Percentiles rank a stretch among this genome's conserved stretches.
Conservation (phyloP, 2,329 filamentous ascomycete genomes). For the Blastomyces gilchristii region DNA sequence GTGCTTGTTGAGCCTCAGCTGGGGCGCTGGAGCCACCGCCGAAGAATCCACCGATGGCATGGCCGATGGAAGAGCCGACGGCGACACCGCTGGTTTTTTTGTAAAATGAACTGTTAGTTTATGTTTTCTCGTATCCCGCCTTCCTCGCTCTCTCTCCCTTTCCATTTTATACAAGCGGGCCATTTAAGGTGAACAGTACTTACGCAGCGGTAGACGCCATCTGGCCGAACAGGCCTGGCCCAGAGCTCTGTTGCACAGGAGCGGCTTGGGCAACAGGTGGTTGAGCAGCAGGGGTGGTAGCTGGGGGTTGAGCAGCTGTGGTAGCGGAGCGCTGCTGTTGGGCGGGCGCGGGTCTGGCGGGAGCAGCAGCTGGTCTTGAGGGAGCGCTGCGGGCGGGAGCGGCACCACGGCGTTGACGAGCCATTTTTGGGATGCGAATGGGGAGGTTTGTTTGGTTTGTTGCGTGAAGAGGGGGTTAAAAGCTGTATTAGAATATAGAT, state of each 20-base stretch:
- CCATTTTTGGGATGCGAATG: conserved; percentile 46
- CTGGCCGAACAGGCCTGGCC: conserved; percentile 83
- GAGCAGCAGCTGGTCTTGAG: conserved; percentile 54
- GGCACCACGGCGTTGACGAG: conserved; percentile 64
- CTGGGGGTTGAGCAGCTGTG: conserved; percentile 50
- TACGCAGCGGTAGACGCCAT: conserved; percentile 98
- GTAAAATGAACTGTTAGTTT: conserved; percentile 18
- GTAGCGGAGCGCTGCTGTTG: conserved; percentile 60
- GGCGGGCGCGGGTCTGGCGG: conserved; percentile 44
- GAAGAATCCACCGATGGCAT: conserved; percentile 87
- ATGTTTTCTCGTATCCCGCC: conserved; percentile 4
- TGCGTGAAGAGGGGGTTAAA: not conserved
- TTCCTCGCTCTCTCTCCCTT: not conserved
- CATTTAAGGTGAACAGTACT: conserved; percentile 35
- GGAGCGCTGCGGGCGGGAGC: conserved; percentile 48
- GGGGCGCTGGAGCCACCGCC: conserved; percentile 56
- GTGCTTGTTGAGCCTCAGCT: conserved; percentile 42
- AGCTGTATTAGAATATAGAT: not conserved
- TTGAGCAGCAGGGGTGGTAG: conserved; percentile 51
- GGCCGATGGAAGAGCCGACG: conserved; percentile 87
- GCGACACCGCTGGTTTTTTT: conserved; percentile 67
- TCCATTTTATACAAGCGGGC: not conserved
- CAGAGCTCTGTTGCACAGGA: conserved; percentile 44
- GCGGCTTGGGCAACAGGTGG: conserved; percentile 38
- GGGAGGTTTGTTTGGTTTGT: conserved; percentile 9